Evolutionary conservation across 73 alveolate species (phyloP), one percentile per base, ranked within the genome.

Genomic region (Stentor coeruleus): DNA sequence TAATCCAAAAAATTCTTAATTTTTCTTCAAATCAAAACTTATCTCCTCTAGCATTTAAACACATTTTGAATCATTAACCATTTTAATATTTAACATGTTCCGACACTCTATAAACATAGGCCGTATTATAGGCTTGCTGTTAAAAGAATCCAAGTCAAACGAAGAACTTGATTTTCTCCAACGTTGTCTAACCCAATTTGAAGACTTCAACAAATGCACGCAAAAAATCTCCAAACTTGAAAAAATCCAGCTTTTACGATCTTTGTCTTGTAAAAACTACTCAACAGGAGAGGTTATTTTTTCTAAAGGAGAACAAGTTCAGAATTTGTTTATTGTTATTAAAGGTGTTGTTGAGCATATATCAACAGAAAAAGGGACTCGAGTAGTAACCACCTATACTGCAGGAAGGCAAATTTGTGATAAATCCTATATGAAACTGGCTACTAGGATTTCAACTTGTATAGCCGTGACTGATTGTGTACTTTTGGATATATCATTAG

Each of bases 231-330:
- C 66, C 28, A 49, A 49, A 49, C 28, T 49, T 20, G 66, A 49
- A 20, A 49, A 49, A 20, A 49, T 11, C 66, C 66, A 49, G 28
- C 66, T 49, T 6, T 6, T 49, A 6, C 6, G 20, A 20, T 49
- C 66, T 49, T 20, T 49, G 20, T 49, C 66, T 49, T 49, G 66
- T 20, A 6, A 49, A 20, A 20, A 11, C 66, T 49, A 11, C 20
- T 49, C 66, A 49, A 20, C 66, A 49, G 66, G 66, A 49, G 66
- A 49, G 66, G 66, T 49, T 6, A 49, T 49, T 49, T 49, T 49
- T 49, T 49, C 66, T 6, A 49, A 49, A 49, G 66, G 66, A 6
- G 66, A 49, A 11, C 66, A 6, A 49, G 66, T 49, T 20, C 66
- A 11, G 6, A 49, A 49, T 20, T 49, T 49, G 6, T 49, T 49